Evolutionary conservation across 257 asterid genomes (phyloP).

Genomic region (Dorcoceras hygrometricum): DNA sequence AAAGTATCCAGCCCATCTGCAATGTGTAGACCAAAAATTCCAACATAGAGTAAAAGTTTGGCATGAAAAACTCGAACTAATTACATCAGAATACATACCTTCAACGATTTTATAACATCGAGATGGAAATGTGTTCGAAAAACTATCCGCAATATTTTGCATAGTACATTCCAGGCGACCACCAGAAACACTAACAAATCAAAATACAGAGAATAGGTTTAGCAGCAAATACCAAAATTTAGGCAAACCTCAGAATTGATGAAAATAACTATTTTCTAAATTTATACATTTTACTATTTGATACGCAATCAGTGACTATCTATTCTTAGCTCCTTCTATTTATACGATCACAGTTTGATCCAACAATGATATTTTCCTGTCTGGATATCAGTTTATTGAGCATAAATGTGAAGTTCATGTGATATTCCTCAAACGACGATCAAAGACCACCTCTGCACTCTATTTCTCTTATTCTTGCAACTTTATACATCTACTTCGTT

Average conservation of each 20-base stretch:
- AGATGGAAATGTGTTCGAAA: slow-evolving; percentile 58
- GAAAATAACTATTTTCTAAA: background rate
- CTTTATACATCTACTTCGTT: no score
- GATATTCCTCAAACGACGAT: no score
- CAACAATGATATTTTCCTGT: no score
- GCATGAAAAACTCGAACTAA: slow-evolving; percentile 15
- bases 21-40: slow-evolving; percentile 23
- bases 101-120: slow-evolving; percentile 61
- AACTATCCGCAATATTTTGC: slow-evolving; percentile 96
- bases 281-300: slow-evolving; percentile 11
- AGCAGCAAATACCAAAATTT: slow-evolving; percentile 9
- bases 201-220: slow-evolving; percentile 14
- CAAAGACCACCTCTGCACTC: no score
- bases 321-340: background rate
- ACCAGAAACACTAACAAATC: slow-evolving; percentile 67
- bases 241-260: slow-evolving; percentile 4
- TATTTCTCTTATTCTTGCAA: no score
- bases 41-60: slow-evolving; percentile 13
- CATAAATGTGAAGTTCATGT: no score
- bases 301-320: background rate
- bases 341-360: no score
- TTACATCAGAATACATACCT: slow-evolving; percentile 40
- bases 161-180: slow-evolving; percentile 98
- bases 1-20: slow-evolving; percentile 88
- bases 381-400: no score